Conservation (phyloP, 2,329 filamentous ascomycete genomes). For the Beauveria scarabaeidicola region DNA sequence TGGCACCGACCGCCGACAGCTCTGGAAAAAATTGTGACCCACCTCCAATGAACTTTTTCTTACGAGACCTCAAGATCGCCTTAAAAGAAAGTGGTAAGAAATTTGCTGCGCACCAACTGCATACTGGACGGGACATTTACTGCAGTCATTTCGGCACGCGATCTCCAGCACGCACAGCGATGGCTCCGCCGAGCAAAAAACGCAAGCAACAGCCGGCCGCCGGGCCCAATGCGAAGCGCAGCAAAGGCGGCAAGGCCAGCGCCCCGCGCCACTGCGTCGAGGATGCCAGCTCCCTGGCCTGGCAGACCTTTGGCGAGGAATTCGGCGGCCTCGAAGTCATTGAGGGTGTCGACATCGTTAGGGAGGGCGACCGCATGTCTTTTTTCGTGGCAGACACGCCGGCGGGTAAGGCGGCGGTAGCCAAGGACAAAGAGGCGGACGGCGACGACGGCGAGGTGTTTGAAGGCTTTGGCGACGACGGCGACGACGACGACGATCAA, state of each 20-base stretch:
- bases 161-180: conserved; percentile 12
- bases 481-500: conserved; percentile 14
- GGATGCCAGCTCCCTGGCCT: conserved; percentile 41
- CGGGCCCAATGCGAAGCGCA: conserved; percentile 28
- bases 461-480: conserved; percentile 52
- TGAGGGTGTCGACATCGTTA: conserved; percentile 79
- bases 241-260: conserved; percentile 24
- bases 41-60: background rate
- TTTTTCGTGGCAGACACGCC: conserved; percentile 37
- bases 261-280: conserved; percentile 23
- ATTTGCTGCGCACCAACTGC: background rate
- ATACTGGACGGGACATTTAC: background rate
- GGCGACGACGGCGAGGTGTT: conserved; percentile 59
- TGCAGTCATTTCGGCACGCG: background rate
- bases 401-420: conserved; percentile 12
- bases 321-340: conserved; percentile 91
- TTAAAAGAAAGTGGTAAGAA: background rate
- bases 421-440: conserved; percentile 14
- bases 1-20: conserved; percentile 4
- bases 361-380: conserved; percentile 48
- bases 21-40: background rate
- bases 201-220: conserved; percentile 28
- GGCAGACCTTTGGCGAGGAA: conserved; percentile 79
- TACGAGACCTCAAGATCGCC: background rate
- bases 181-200: conserved; percentile 28